Percentiles rank a stretch among this genome's conserved stretches.
phyloP scores from a whole-genome alignment of 83 land plant genomes.

The Diphasiastrum complanatum region DNA sequence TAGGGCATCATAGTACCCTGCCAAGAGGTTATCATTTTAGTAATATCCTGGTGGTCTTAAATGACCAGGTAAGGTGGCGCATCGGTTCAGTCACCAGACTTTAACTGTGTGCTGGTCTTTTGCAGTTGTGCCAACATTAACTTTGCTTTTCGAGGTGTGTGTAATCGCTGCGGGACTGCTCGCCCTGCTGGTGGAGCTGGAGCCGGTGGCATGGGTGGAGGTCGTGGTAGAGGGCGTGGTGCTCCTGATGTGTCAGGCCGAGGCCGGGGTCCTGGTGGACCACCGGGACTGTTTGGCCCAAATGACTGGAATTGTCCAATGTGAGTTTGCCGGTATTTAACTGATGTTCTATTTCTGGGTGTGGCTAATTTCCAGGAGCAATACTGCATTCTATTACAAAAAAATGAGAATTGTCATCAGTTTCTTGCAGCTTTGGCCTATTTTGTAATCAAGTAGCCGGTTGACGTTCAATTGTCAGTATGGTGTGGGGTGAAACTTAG shows the following conservation, averaged over 20 bases:
- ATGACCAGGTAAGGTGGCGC: constrained; percentile 6
- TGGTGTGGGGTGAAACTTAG: neutral
- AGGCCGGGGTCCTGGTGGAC: constrained; percentile 53
- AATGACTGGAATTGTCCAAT: constrained; percentile 98
- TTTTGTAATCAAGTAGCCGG: too few relatives aligned
- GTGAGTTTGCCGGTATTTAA: constrained; percentile 35
- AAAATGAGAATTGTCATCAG: too few relatives aligned
- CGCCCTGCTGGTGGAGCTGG: constrained; percentile 75
- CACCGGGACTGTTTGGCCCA: constrained; percentile 91
- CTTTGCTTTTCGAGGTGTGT: constrained; percentile 94
- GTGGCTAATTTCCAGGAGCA: neutral
- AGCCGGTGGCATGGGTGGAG: constrained; percentile 37
- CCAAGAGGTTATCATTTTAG: too few relatives aligned
- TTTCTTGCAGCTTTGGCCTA: too few relatives aligned
- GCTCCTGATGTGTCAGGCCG: constrained; percentile 38
- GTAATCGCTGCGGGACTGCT: constrained; percentile 91
- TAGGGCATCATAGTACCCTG: too few relatives aligned
- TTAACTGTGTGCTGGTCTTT: constrained; percentile 1
- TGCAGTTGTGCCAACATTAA: constrained; percentile 86
- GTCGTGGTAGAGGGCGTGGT: constrained; percentile 67
- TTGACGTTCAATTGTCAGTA: too few relatives aligned
- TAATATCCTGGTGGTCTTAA: neutral
- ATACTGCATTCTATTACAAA: too few relatives aligned
- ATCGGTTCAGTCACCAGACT: constrained; percentile 6
- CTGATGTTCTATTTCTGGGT: neutral